Percentiles rank a stretch among this genome's conserved stretches.
These are phyloP conservation scores for Dothiorella sarmentorum DNA, from an alignment of 2,329 filamentous ascomycete species.

Conservation along the genomic window DNA sequence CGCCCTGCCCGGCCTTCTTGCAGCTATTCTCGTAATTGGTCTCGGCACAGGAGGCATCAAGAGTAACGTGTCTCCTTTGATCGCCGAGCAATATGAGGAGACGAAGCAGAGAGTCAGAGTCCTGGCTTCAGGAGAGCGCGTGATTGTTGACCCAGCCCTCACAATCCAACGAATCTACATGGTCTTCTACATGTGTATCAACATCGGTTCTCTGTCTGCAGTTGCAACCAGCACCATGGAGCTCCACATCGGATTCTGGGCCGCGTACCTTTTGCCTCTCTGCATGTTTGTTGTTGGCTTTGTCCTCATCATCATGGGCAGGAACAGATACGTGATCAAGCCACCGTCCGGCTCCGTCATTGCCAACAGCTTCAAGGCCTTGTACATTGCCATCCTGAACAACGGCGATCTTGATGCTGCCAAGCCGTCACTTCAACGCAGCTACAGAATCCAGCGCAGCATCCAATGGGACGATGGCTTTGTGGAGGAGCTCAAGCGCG, in stretches of 20 bases:
- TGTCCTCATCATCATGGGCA: conserved; percentile 46
- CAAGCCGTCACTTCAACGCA: conserved; percentile 57
- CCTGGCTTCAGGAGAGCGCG: conserved; percentile 33
- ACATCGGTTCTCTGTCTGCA: conserved; percentile 66
- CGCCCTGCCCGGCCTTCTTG: conserved; percentile 61
- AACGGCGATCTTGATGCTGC: conserved; percentile 53
- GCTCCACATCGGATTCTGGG: conserved; percentile 63
- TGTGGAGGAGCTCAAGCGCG: conserved; percentile 67
- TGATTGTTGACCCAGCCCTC: conserved; percentile 38
- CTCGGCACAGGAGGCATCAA: conserved; percentile 79
- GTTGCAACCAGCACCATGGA: conserved; percentile 68
- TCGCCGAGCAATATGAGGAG: conserved; percentile 48
- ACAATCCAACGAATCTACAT: conserved; percentile 41
- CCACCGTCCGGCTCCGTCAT: conserved; percentile 22
- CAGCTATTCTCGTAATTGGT: conserved; percentile 66
- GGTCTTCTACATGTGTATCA: conserved; percentile 68
- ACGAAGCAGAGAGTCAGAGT: conserved; percentile 40
- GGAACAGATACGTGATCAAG: conserved; percentile 21
- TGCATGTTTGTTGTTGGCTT: conserved; percentile 62
- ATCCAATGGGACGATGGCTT: conserved; percentile 67
- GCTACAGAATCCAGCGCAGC: not conserved
- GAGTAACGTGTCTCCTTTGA: conserved; percentile 62
- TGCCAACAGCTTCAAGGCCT: conserved; percentile 51
- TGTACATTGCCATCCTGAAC: conserved; percentile 53
- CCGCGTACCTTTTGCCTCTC: conserved; percentile 60